Evolutionary conservation across 257 asterid genomes (phyloP).

Genomic region (Primulina huaijiensis): DNA sequence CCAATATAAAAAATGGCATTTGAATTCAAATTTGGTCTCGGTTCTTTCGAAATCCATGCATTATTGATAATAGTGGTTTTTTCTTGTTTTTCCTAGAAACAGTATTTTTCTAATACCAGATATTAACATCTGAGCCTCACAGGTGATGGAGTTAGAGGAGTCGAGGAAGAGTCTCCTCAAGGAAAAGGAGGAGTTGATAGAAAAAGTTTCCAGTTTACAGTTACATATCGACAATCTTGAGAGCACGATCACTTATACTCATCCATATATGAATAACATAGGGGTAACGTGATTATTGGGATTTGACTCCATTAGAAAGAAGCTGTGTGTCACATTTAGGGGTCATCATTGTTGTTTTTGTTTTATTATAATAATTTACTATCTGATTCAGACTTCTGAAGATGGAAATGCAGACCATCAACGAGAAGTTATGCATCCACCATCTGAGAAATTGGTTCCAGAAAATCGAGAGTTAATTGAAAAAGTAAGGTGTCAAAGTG

Average conservation of each 20-base stretch:
- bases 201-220: slow-evolving; percentile 47
- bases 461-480: slow-evolving; percentile 63
- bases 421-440: slow-evolving; percentile 42
- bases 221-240: slow-evolving; percentile 50
- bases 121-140: slow-evolving; percentile 54
- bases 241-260: slow-evolving; percentile 30
- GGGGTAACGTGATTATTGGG: slow-evolving; percentile 34
- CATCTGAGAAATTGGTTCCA: slow-evolving; percentile 42
- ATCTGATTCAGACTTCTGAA: slow-evolving; percentile 48
- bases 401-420: slow-evolving; percentile 41
- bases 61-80: not conserved
- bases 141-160: slow-evolving; percentile 72
- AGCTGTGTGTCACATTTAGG: not conserved
- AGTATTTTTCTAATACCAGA: slow-evolving; percentile 42
- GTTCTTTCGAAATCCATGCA: not conserved
- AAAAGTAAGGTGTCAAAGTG: slow-evolving; percentile 42
- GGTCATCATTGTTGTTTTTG: slow-evolving; percentile 11
- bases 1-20: not conserved
- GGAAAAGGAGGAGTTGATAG: slow-evolving; percentile 50
- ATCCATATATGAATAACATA: slow-evolving; percentile 36
- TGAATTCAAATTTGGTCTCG: not conserved
- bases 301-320: slow-evolving; percentile 18
- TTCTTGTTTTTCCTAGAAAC: slow-evolving; percentile 15
- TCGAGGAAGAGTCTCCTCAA: slow-evolving; percentile 45
- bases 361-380: slow-evolving; percentile 6